These are phyloP conservation scores for Candida ulmi DNA, from an alignment of 805 yeast species.

Conservation along the genomic window DNA sequence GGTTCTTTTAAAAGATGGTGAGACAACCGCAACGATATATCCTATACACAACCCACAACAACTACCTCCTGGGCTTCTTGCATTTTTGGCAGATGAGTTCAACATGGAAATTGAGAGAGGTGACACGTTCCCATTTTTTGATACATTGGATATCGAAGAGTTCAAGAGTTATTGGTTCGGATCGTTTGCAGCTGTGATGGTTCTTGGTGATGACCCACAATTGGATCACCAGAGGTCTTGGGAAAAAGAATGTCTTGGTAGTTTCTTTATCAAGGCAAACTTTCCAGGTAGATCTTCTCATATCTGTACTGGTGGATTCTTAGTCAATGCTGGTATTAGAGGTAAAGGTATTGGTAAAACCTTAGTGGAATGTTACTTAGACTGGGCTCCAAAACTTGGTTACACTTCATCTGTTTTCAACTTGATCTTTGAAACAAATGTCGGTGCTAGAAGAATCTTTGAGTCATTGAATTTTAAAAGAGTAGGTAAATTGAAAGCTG, in stretches of 20 bases:
- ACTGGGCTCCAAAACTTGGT: slow-evolving; percentile 89
- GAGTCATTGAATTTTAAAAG: slow-evolving; percentile 72
- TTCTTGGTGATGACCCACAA: slow-evolving; percentile 67
- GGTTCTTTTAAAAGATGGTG: slow-evolving; percentile 78
- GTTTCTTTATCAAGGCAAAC: slow-evolving; percentile 79
- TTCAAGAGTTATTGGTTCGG: slow-evolving; percentile 88
- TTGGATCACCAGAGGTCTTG: slow-evolving; percentile 59
- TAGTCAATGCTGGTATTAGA: slow-evolving; percentile 90
- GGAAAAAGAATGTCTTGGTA: slow-evolving; percentile 90
- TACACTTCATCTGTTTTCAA: slow-evolving; percentile 82
- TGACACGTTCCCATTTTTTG: slow-evolving; percentile 82
- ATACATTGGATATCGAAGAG: slow-evolving; percentile 66
- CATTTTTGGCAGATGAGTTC: slow-evolving; percentile 85
- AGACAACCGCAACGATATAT: slow-evolving; percentile 88
- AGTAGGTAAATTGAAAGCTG: slow-evolving; percentile 77
- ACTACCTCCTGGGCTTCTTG: slow-evolving; percentile 72
- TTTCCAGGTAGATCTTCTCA: slow-evolving; percentile 93
- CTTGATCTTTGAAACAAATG: slow-evolving; percentile 83
- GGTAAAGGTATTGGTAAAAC: slow-evolving; percentile 90
- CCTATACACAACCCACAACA: slow-evolving; percentile 67
- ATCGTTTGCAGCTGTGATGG: slow-evolving; percentile 70
- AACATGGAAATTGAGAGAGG: slow-evolving; percentile 90
- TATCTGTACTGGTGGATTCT: slow-evolving; percentile 82
- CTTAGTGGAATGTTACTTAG: slow-evolving; percentile 73
- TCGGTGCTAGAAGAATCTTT: slow-evolving; percentile 73